phyloP scores from a whole-genome alignment of 768 basidiomycete genomes.

The Boletus fagicola region DNA sequence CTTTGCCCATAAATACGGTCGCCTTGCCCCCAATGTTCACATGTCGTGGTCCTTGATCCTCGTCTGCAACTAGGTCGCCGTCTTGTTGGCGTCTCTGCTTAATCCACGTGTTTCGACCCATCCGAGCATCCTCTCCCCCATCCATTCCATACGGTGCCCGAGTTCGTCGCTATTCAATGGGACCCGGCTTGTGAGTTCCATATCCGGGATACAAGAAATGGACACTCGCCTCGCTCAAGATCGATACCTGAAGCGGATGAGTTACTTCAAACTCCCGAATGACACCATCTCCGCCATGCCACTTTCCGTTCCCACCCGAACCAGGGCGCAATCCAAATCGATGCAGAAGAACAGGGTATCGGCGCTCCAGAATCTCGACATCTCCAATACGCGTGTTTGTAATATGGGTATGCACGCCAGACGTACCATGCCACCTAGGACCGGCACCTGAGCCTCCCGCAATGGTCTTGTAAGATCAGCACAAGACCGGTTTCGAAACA shows the following conservation, averaged over 20 bases:
- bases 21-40: slow-evolving; percentile 92
- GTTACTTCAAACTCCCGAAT: slow-evolving; percentile 80
- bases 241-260: slow-evolving; percentile 81
- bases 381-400: slow-evolving; percentile 93
- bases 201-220: not conserved
- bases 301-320: slow-evolving; percentile 70
- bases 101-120: slow-evolving; percentile 88
- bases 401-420: slow-evolving; percentile 91
- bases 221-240: slow-evolving; percentile 71
- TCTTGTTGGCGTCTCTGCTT: slow-evolving; percentile 65
- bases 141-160: slow-evolving; percentile 84
- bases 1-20: slow-evolving; percentile 84
- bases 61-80: slow-evolving; percentile 54
- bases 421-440: slow-evolving; percentile 85
- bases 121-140: slow-evolving; percentile 67
- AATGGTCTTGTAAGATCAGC: slow-evolving; percentile 55
- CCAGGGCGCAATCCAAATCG: slow-evolving; percentile 73
- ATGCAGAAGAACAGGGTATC: slow-evolving; percentile 89
- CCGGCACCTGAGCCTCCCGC: slow-evolving; percentile 94
- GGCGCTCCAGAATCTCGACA: slow-evolving; percentile 88
- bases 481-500: not conserved
- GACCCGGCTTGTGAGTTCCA: not conserved
- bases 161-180: slow-evolving; percentile 61
- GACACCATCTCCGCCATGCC: slow-evolving; percentile 81
- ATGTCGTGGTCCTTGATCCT: slow-evolving; percentile 42